These are phyloP conservation scores for Tephrocybe rancida DNA, from an alignment of 768 basidiomycete genomes.

Conservation along the genomic window DNA sequence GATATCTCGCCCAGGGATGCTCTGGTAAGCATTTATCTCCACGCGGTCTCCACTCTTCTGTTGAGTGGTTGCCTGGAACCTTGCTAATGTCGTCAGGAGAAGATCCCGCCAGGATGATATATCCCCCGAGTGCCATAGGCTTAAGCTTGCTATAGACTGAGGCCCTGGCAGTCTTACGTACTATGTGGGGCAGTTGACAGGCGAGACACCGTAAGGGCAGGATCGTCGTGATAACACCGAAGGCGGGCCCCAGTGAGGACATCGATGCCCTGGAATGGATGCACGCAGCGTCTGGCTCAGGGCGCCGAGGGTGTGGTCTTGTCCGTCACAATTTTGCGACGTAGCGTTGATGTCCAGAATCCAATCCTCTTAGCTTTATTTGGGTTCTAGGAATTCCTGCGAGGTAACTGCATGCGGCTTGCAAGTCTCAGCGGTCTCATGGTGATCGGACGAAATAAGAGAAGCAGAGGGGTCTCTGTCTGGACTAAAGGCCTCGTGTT, in stretches of 20 bases:
- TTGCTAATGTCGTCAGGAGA: neutral
- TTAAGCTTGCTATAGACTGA: neutral
- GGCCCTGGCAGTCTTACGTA: too few relatives aligned
- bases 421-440: neutral
- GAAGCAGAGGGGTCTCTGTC: slow-evolving; percentile 14
- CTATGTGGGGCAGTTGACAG: too few relatives aligned
- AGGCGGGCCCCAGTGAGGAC: too few relatives aligned
- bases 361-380: neutral
- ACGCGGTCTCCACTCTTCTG: neutral
- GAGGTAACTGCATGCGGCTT: neutral
- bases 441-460: neutral
- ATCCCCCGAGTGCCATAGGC: neutral
- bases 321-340: neutral
- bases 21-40: neutral
- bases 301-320: too few relatives aligned
- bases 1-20: neutral
- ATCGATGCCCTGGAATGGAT: too few relatives aligned
- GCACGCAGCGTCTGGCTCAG: too few relatives aligned
- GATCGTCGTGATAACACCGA: too few relatives aligned
- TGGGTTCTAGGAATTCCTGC: neutral
- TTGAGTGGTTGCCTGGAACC: neutral
- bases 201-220: too few relatives aligned
- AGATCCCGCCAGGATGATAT: neutral
- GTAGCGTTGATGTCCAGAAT: neutral
- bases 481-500: slow-evolving; percentile 1